A percentile compares a stretch with the other conserved stretches of the same genome.
phyloP scores from a whole-genome alignment of 345 rosid genomes.

The Schrenkiella parvula region DNA sequence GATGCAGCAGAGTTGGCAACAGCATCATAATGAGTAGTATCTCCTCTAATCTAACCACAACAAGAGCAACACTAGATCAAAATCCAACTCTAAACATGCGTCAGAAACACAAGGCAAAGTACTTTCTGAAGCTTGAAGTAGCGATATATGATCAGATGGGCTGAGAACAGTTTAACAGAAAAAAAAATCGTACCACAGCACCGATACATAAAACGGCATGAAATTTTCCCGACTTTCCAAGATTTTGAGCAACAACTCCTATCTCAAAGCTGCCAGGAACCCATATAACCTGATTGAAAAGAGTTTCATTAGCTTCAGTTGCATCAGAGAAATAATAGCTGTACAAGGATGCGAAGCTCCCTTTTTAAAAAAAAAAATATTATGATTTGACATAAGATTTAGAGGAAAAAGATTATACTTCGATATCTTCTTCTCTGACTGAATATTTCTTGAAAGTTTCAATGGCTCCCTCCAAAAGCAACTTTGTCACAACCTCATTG shows the following conservation, averaged over 20 bases:
- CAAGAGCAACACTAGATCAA: conserved; percentile 6
- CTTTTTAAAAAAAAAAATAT: neutral
- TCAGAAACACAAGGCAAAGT: neutral
- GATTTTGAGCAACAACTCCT: conserved; percentile 63
- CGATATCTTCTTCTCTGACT: conserved; percentile 74
- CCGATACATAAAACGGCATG: conserved; percentile 84
- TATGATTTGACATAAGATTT: neutral
- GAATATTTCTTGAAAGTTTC: conserved; percentile 79
- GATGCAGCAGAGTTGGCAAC: conserved; percentile 97
- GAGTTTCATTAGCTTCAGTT: conserved; percentile 6
- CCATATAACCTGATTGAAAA: conserved; percentile 71
- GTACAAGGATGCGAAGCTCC: neutral
- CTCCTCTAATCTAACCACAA: conserved; percentile 76
- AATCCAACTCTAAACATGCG: neutral
- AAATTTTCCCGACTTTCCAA: conserved; percentile 73
- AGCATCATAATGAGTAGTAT: conserved; percentile 93
- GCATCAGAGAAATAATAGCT: neutral
- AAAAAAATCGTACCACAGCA: conserved; percentile 75
- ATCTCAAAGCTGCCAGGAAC: conserved; percentile 96
- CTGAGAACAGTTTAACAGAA: neutral
- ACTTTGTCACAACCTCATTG: conserved; percentile 85
- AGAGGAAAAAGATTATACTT: conserved; percentile 40
- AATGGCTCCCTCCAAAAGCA: conserved; percentile 80
- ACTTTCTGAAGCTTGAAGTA: neutral
- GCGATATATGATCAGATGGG: neutral